phyloP scores from a whole-genome alignment of 768 basidiomycete genomes.

The Scleroderma bovista region DNA sequence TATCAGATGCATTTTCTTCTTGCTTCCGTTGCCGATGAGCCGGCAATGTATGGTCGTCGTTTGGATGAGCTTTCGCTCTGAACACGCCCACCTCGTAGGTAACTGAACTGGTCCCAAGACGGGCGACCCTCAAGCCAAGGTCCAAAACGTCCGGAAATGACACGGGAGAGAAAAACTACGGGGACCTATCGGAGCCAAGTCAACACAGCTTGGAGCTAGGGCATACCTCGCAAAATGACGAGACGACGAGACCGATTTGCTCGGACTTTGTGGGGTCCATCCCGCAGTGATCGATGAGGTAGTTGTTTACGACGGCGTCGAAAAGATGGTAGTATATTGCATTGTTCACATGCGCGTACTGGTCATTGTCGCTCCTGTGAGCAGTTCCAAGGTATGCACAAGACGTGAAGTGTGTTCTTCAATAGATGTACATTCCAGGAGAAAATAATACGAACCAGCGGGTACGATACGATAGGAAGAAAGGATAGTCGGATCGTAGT shows the following conservation, averaged over 20 bases:
- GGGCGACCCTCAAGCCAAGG: conserved; percentile 62
- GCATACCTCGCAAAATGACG: conserved; percentile 63
- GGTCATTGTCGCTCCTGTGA: conserved; percentile 83
- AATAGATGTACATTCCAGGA: not conserved
- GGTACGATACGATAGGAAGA: conserved; percentile 58
- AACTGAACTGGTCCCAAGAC: conserved; percentile 70
- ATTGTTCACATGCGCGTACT: conserved; percentile 80
- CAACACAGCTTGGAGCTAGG: not conserved
- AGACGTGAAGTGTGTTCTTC: not conserved
- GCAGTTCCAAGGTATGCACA: not conserved
- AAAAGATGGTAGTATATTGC: conserved; percentile 76
- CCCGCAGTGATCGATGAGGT: conserved; percentile 62
- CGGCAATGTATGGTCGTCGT: conserved; percentile 22
- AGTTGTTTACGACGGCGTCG: conserved; percentile 78
- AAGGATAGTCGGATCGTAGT: conserved; percentile 49
- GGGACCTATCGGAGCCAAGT: not conserved
- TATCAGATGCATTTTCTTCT: not conserved
- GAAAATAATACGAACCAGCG: conserved; percentile 47
- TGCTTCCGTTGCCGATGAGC: conserved; percentile 20
- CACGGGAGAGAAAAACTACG: conserved; percentile 65
- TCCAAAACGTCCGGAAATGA: conserved; percentile 70
- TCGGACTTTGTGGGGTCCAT: conserved; percentile 46
- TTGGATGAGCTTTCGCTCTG: conserved; percentile 18
- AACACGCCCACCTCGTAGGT: conserved; percentile 80
- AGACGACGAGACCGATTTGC: conserved; percentile 72